Evolutionary conservation across 1,139 yeast genomes (phyloP).

Genomic region (Candida mesenterica): DNA sequence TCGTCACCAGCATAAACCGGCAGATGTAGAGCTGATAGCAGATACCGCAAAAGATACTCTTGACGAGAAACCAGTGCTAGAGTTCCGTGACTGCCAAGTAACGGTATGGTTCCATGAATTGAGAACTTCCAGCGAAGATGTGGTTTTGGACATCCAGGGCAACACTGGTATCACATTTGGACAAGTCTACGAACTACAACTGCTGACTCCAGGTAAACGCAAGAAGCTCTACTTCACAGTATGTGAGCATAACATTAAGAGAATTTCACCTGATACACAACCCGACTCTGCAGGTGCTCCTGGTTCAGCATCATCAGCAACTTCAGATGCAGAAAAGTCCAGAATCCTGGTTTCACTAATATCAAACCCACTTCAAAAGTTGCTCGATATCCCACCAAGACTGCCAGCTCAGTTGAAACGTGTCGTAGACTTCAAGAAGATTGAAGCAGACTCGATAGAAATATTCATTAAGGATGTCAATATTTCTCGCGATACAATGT

Average conservation of each 20-base stretch:
- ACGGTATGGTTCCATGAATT: slow-evolving; percentile 77
- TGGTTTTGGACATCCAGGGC: slow-evolving; percentile 65
- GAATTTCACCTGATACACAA: not conserved
- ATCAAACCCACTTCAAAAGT: slow-evolving; percentile 59
- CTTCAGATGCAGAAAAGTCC: not conserved
- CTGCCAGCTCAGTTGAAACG: slow-evolving; percentile 54
- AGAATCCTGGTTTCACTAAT: slow-evolving; percentile 42
- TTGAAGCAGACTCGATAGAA: slow-evolving; percentile 80
- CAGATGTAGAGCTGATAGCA: no score
- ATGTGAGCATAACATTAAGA: slow-evolving; percentile 17
- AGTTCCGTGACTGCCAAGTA: slow-evolving; percentile 24
- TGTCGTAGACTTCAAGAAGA: slow-evolving; percentile 36
- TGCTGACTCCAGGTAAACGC: slow-evolving; percentile 13
- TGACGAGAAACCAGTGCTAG: no score
- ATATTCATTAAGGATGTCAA: slow-evolving; percentile 77
- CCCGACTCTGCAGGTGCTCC: not conserved
- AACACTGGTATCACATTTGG: slow-evolving; percentile 52
- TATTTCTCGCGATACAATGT: slow-evolving; percentile 89
- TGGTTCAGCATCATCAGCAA: not conserved
- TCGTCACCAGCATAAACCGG: no score
- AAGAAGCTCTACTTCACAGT: slow-evolving; percentile 31
- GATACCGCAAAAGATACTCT: no score
- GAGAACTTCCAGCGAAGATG: slow-evolving; percentile 55
- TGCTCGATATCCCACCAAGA: slow-evolving; percentile 67
- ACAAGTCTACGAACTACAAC: slow-evolving; percentile 64